Conservation (phyloP, 1,284 basidiomycete species). For the Cutaneotrichosporon curvatum region DNA sequence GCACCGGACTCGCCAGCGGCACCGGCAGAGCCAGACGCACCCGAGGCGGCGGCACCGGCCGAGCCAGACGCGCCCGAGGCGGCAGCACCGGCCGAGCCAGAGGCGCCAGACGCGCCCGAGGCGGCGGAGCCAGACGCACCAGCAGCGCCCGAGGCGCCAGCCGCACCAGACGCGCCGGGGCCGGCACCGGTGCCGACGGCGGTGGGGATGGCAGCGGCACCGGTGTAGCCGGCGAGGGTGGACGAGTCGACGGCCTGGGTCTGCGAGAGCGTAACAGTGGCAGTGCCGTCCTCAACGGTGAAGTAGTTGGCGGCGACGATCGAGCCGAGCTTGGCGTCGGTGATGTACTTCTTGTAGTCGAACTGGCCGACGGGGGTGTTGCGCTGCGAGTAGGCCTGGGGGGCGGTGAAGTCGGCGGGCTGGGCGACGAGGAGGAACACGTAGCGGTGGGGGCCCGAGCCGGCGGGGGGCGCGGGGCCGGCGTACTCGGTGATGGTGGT, state of each 20-base stretch:
- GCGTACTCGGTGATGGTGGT: constrained; percentile 56
- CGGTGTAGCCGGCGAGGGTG: constrained; percentile 22
- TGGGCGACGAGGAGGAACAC: constrained; percentile 19
- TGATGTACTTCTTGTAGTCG: constrained; percentile 47
- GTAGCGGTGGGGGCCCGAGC: constrained; percentile 64
- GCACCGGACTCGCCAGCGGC: neutral
- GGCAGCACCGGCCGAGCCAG: neutral
- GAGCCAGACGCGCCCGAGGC: constrained; percentile 4
- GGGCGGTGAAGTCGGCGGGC: constrained; percentile 54
- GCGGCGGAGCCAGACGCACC: constrained; percentile 3
- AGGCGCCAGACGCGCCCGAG: constrained; percentile 5
- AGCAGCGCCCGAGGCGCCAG: constrained; percentile 1
- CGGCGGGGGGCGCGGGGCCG: constrained; percentile 61
- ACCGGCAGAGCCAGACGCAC: constrained; percentile 6
- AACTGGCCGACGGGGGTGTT: constrained; percentile 55
- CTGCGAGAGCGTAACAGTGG: constrained; percentile 44
- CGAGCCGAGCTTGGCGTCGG: constrained; percentile 37
- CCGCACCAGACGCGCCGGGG: neutral
- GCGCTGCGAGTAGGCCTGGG: constrained; percentile 53
- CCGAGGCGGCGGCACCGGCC: constrained; percentile 2
- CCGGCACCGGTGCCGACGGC: constrained; percentile 6
- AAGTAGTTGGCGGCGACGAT: constrained; percentile 57
- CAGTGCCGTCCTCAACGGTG: constrained; percentile 59
- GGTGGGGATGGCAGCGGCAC: constrained; percentile 37
- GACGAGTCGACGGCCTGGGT: constrained; percentile 6